Evolutionary conservation across 352 stramenopile species (phyloP), one percentile per base, ranked within the genome.

Genomic region (Phytophthora cryptogea): DNA sequence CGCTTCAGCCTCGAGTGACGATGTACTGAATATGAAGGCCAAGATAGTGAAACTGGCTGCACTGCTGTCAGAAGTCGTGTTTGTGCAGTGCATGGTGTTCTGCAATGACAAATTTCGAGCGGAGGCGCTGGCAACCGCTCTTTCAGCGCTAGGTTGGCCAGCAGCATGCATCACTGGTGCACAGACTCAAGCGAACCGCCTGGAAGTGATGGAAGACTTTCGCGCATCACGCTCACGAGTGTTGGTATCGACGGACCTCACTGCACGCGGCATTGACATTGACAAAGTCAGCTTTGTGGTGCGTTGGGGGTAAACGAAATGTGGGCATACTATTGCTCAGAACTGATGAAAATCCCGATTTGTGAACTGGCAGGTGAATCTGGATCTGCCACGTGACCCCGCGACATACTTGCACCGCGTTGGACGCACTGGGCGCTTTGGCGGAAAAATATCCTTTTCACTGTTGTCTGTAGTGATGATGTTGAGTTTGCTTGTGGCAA

Each of bases 101-200:
- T 92, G 80, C 68, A 93, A 93, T 66, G 84, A 91, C 68, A 93
- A 91, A 67, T 80, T 89, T 49, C 74, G 81, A 7, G 80, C 84
- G 0, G 82, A 92, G 59, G 82, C 80, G 8, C 41, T 92, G 11
- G 78, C 82, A 3, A 72, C 63, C 0, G 82, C 80, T 11, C 68
- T 93, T 20, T 54, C 51, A 13, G 61, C 54, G 6, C 72, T 89
- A 23, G 72, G 72, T 20, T 93, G 78, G 78, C 80, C 82, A 4
- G 72, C 80, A 7, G 72, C 68, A 20, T 83, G 80, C 14, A 90
- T 90, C 61, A 93, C 78, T 4, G 80, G 84, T 9, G 78, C 81
- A 7, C 81, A 92, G 45, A 65, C 66, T 23, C 84, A 93, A 60
- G 43, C 57, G 16, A 87, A 72, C 17, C 84, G 84, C 17, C 64